These are phyloP conservation scores for Nepenthes mirabilis DNA, from an alignment of 148 eudicot genomes.

Conservation along the genomic window DNA sequence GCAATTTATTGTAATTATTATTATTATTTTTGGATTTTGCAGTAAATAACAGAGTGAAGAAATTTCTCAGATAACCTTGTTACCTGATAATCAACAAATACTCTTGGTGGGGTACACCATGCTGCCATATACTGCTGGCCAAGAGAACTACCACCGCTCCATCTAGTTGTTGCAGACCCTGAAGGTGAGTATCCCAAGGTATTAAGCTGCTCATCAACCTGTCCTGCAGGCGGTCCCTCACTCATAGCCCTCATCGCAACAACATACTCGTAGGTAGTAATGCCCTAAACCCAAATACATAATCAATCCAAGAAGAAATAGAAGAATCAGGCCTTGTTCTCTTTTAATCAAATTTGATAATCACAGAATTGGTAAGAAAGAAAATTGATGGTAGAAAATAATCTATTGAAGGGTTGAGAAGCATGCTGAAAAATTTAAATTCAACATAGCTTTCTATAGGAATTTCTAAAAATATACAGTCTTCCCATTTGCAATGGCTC, in stretches of 20 bases:
- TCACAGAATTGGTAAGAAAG: too few relatives aligned
- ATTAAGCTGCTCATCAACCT: constrained; percentile 55
- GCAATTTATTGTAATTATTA: too few relatives aligned
- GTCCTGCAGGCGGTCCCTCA: constrained; percentile 69
- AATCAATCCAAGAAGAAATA: neutral
- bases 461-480: too few relatives aligned
- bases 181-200: constrained; percentile 60
- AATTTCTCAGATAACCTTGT: neutral
- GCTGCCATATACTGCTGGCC: constrained; percentile 89
- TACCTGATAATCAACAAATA: constrained; percentile 96
- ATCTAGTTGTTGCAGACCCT: constrained; percentile 87
- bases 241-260: constrained; percentile 97
- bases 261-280: constrained; percentile 95
- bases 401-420: neutral
- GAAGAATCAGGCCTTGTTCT: neutral
- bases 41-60: too few relatives aligned
- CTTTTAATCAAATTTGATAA: too few relatives aligned
- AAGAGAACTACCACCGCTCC: constrained; percentile 92
- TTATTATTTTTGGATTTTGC: too few relatives aligned
- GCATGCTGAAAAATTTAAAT: neutral
- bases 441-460: neutral
- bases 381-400: neutral
- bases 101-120: constrained; percentile 99
- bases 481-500: too few relatives aligned
- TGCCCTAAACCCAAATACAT: constrained; percentile 41